These are phyloP conservation scores for Thelonectria rubi DNA, from an alignment of 2,329 filamentous ascomycete species.

Conservation along the genomic window DNA sequence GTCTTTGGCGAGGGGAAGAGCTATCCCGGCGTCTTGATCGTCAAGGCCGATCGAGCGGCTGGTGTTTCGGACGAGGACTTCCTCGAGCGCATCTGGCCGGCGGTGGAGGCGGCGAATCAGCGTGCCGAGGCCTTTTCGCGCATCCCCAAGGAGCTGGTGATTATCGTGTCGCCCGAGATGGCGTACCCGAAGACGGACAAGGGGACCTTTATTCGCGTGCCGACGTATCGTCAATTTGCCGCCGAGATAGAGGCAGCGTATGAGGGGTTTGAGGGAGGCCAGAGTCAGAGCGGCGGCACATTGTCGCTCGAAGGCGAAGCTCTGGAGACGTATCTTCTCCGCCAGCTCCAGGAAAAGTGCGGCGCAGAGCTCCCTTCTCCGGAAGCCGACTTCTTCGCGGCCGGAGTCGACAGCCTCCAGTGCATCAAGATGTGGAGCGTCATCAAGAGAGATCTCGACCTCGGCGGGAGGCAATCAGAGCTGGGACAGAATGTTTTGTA, in stretches of 20 bases:
- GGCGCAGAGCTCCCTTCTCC: conserved; percentile 5
- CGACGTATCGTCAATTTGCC: conserved; percentile 57
- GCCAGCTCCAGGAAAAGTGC: conserved; percentile 45
- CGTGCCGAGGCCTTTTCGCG: conserved; percentile 61
- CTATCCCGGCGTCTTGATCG: conserved; percentile 62
- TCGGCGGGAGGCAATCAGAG: conserved; percentile 50
- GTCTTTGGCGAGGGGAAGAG: conserved; percentile 65
- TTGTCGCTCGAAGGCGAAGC: conserved; percentile 29
- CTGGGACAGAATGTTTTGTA: conserved; percentile 67
- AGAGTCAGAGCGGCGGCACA: conserved; percentile 10
- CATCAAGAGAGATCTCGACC: conserved; percentile 60
- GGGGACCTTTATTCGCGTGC: conserved; percentile 61
- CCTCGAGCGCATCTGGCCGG: conserved; percentile 58
- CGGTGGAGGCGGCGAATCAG: conserved; percentile 60
- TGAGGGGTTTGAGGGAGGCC: conserved; percentile 29
- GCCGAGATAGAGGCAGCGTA: conserved; percentile 55
- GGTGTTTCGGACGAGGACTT: conserved; percentile 55
- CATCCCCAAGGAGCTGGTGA: conserved; percentile 62
- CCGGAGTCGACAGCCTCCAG: conserved; percentile 67
- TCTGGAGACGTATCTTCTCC: conserved; percentile 44
- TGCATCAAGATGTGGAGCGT: conserved; percentile 63
- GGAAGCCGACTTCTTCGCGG: conserved; percentile 62
- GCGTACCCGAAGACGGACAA: conserved; percentile 62
- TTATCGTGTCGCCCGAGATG: conserved; percentile 55
- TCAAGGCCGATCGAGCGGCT: conserved; percentile 57